Evolutionary conservation across 495 filamentous ascomycete genomes (phyloP).

Genomic region (Umbilicaria muhlenbergii): DNA sequence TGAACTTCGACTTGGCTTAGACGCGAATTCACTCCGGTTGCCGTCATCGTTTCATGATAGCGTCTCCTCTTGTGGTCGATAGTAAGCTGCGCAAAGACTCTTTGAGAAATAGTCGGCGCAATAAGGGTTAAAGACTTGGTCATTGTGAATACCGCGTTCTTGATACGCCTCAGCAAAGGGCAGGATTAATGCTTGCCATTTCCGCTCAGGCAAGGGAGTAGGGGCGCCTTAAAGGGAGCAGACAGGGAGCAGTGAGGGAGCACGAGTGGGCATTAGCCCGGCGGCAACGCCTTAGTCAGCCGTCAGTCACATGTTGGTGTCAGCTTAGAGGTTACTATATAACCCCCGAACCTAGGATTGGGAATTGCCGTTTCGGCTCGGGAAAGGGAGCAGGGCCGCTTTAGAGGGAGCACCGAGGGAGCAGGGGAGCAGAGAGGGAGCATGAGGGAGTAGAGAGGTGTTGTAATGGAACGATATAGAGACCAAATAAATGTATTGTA

Average conservation of each 20-base stretch:
- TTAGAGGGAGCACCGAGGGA: slow-evolving; percentile 1
- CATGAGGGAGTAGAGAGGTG: neutral
- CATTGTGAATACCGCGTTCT: neutral
- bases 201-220: slow-evolving; percentile 7
- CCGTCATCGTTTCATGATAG: too few species aligned
- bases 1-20: too few species aligned
- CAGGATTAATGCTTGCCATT: slow-evolving; percentile 5
- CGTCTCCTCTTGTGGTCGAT: neutral
- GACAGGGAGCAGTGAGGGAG: slow-evolving; percentile 1
- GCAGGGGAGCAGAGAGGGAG: neutral
- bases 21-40: too few species aligned
- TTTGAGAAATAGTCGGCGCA: neutral
- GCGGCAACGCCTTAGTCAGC: too few species aligned
- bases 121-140: neutral
- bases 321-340: too few species aligned
- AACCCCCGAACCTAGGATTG: neutral
- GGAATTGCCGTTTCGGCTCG: neutral
- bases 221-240: slow-evolving; percentile 7
- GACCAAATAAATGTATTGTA: too few species aligned
- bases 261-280: neutral
- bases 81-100: neutral
- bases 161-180: neutral
- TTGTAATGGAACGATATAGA: too few species aligned
- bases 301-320: too few species aligned
- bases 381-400: slow-evolving; percentile 3